phyloP scores from a whole-genome alignment of 140 eudicot species.

The Bidens hawaiensis region DNA sequence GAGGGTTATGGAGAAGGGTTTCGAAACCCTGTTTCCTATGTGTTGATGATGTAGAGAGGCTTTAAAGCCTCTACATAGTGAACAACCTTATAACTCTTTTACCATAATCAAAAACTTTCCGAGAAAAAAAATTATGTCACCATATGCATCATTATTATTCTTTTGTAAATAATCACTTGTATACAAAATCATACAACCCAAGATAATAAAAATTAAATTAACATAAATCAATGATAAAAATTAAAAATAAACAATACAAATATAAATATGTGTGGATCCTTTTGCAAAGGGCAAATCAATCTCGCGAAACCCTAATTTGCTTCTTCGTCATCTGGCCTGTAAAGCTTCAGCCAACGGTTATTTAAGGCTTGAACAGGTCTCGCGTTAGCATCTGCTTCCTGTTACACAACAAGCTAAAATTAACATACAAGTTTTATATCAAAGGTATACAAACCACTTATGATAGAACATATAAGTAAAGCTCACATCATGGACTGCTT shows the following conservation, averaged over 20 bases:
- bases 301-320: not conserved
- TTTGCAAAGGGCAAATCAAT: not conserved
- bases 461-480: not conserved
- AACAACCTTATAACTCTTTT: too few relatives aligned
- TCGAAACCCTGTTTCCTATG: too few relatives aligned
- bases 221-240: not conserved
- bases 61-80: too few relatives aligned
- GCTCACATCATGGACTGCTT: constrained; percentile 66
- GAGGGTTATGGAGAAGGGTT: too few relatives aligned
- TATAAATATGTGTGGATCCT: not conserved
- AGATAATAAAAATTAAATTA: not conserved
- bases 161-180: not conserved
- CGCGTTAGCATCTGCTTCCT: constrained; percentile 41
- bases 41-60: too few relatives aligned
- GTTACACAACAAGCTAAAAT: not conserved
- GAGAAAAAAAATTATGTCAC: too few relatives aligned
- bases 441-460: not conserved
- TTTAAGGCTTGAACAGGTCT: constrained; percentile 47
- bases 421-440: not conserved
- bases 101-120: too few relatives aligned
- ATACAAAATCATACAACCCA: not conserved
- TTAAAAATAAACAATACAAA: not conserved
- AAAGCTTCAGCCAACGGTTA: constrained; percentile 31
- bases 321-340: constrained; percentile 25
- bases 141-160: not conserved